phyloP scores from a whole-genome alignment of 2,329 filamentous ascomycete species.

The Botrytis medusae region DNA sequence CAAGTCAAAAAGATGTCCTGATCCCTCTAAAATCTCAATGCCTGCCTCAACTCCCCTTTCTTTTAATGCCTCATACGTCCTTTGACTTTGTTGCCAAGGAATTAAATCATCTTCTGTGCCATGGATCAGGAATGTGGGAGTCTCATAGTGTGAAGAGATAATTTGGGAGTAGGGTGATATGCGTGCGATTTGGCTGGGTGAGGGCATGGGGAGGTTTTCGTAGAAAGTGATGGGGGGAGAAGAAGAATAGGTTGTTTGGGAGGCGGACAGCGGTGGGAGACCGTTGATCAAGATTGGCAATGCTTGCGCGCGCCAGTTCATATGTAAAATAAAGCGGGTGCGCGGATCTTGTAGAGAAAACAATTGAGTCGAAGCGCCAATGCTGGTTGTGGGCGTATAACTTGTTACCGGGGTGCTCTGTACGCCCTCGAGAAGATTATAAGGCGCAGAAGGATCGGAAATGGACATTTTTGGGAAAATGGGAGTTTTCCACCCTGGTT shows the following conservation, averaged over 20 bases:
- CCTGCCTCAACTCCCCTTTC: constrained; percentile 27
- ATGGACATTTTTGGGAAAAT: background rate
- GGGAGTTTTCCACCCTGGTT: background rate
- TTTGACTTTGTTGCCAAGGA: constrained; percentile 38
- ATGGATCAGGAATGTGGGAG: constrained; percentile 42
- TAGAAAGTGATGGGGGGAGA: background rate
- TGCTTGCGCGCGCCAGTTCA: constrained; percentile 45
- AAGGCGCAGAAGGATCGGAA: background rate
- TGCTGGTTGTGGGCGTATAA: background rate
- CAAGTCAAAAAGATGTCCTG: constrained; percentile 23
- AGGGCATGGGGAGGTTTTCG: background rate
- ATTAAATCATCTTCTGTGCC: constrained; percentile 40
- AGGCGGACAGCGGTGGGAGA: constrained; percentile 19
- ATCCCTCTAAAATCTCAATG: constrained; percentile 1
- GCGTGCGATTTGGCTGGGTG: constrained; percentile 23
- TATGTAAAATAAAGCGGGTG: constrained; percentile 43
- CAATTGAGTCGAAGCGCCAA: background rate
- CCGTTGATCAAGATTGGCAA: constrained; percentile 42
- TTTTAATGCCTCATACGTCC: constrained; percentile 31
- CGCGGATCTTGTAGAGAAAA: constrained; percentile 40
- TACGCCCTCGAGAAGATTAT: background rate
- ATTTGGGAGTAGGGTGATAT: constrained; percentile 40
- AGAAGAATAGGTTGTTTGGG: background rate
- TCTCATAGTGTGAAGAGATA: constrained; percentile 35
- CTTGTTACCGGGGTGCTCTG: background rate